Percentiles rank a stretch among this genome's conserved stretches.
Evolutionary conservation across 2,329 filamentous ascomycete species (phyloP).

Genomic region (Epichloe baconii): DNA sequence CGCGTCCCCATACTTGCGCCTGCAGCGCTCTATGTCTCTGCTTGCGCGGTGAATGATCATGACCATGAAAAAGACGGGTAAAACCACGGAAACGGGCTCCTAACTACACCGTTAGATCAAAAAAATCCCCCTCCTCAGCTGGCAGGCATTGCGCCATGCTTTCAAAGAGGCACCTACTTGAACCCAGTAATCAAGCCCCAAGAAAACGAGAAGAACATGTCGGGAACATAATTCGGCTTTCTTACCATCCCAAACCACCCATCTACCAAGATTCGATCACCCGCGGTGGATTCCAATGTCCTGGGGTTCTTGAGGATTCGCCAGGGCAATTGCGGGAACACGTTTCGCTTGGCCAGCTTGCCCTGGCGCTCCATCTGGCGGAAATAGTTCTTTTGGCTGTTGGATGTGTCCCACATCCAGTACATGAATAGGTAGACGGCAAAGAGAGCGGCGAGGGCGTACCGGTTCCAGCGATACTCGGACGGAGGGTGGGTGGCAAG

Average conservation of each 20-base stretch:
- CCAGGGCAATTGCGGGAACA: constrained; percentile 86
- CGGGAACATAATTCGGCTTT: constrained; percentile 42
- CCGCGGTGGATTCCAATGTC: constrained; percentile 58
- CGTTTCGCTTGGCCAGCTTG: constrained; percentile 53
- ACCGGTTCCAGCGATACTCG: constrained; percentile 64
- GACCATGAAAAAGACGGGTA: constrained; percentile 66
- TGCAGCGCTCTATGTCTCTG: constrained; percentile 66
- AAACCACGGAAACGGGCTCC: constrained; percentile 79
- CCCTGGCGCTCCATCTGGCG: constrained; percentile 61
- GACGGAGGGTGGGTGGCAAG: constrained; percentile 71
- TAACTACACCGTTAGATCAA: constrained; percentile 2
- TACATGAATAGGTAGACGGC: constrained; percentile 69
- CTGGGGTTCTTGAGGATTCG: constrained; percentile 69
- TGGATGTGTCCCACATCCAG: constrained; percentile 85
- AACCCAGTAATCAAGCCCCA: constrained; percentile 41
- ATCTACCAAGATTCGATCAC: constrained; percentile 60
- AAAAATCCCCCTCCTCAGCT: too few relatives aligned
- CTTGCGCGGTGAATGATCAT: constrained; percentile 74
- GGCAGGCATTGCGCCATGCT: too few relatives aligned
- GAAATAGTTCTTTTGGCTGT: constrained; percentile 82
- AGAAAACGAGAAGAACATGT: constrained; percentile 34
- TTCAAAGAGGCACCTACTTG: constrained; percentile 15
- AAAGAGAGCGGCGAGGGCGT: constrained; percentile 51
- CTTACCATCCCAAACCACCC: constrained; percentile 72
- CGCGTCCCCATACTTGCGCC: constrained; percentile 66